Base-by-base conservation (phyloP, 140 eudicot species). In the Senecio squalidus region DNA sequence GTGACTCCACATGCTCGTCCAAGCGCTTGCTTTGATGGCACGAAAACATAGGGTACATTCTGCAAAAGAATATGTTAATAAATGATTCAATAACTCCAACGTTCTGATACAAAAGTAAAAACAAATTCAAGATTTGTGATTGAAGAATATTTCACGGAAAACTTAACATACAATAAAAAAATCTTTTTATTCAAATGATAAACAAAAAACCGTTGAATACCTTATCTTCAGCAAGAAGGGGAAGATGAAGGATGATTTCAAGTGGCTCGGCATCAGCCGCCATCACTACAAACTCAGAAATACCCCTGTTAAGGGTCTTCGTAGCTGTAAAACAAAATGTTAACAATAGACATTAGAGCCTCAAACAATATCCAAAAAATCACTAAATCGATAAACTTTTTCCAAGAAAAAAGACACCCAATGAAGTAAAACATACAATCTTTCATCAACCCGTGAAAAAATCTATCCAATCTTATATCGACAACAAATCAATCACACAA, bases 211-310 rank as follows among this genome's bases (percentile, higher is more conserved):
- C 22, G 9, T 11, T 10, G 21, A 38, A 68, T 78, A 78, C 84
- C 84, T 78, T 78, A 28, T 78, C 84, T 64, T 78, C 80, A 38
- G 80, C 83, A 58, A 78, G 83, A 23, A 78, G 83, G 46, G 83
- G 83, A 62, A 78, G 78, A 68, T 78, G 83, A 53, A 78, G 84
- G 45, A 73, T 72, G 17, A 78, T 78, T 56, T 78, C 84, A 17
- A 78, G 84, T 15, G 84, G 84, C 49, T 78, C 84, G 21, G 84
- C 69, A 55, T 78, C 84, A 5, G 84, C 84, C 6, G 84, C 74
- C 84, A 78, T 78, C 62, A 78, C 80, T 22, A 78, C 76, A 69
- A 78, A 78, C 68, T 78, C 84, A 16, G 84, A 78, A 15, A 73
- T 78, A 56, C 84, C 84, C 69, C 80, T 73, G 51, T 73, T 78